Percentiles rank a stretch among this genome's conserved stretches.
Conservation (phyloP, 192 early-diverging fungal species). For the Paraglomus occultum region DNA sequence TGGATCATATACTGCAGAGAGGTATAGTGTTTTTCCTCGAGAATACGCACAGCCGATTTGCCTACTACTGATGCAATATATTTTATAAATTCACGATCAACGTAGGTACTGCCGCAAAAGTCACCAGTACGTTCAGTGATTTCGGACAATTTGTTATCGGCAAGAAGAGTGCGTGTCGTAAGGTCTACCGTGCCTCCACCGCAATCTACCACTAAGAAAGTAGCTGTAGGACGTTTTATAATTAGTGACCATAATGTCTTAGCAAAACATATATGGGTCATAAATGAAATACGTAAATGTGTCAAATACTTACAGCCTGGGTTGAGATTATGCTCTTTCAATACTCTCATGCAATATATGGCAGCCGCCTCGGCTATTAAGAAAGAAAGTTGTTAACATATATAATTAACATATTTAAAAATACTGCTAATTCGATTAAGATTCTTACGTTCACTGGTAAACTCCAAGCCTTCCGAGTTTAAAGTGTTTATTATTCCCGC, state of each 20-base stretch:
- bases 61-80: constrained; percentile 47
- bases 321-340: background rate
- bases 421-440: no score
- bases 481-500: constrained; percentile 42
- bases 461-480: background rate
- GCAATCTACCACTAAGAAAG: constrained; percentile 47
- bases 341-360: background rate
- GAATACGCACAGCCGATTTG: constrained; percentile 35
- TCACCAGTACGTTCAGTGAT: constrained; percentile 35
- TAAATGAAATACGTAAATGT: background rate
- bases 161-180: constrained; percentile 34
- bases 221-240: background rate
- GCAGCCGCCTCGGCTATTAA: constrained; percentile 5
- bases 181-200: constrained; percentile 47
- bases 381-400: no score
- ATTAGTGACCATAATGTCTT: no score
- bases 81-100: constrained; percentile 48
- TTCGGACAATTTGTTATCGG: constrained; percentile 39
- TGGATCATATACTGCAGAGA: constrained; percentile 29
- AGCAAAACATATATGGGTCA: no score
- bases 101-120: constrained; percentile 45
- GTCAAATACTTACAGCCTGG: background rate
- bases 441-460: background rate
- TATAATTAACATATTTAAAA: no score
- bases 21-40: constrained; percentile 35